Conservation (phyloP, 768 basidiomycete species). For the Cyclocybe cylindracea region DNA sequence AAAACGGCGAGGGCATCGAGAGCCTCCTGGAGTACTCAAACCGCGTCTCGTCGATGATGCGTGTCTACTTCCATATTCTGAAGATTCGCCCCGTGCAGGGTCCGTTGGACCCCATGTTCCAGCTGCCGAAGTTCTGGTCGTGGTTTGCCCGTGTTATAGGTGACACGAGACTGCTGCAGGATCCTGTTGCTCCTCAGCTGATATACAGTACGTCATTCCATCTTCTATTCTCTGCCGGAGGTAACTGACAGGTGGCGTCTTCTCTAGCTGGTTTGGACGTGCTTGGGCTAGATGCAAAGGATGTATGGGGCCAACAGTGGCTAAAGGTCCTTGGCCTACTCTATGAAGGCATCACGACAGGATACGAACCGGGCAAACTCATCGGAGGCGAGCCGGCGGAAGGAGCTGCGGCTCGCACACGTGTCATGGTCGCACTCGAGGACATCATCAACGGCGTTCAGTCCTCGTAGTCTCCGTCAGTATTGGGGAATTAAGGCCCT, state of each 20-base stretch:
- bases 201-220: slow-evolving; percentile 57
- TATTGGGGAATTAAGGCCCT: not conserved
- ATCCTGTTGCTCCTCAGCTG: slow-evolving; percentile 64
- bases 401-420: slow-evolving; percentile 62
- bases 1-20: slow-evolving; percentile 48
- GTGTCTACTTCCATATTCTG: slow-evolving; percentile 83
- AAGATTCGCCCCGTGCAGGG: slow-evolving; percentile 36
- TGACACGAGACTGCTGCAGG: slow-evolving; percentile 50
- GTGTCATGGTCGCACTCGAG: slow-evolving; percentile 69
- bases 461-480: not conserved
- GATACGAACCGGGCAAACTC: slow-evolving; percentile 44
- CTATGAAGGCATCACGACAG: slow-evolving; percentile 62
- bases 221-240: slow-evolving; percentile 3
- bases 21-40: slow-evolving; percentile 57
- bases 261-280: slow-evolving; percentile 69
- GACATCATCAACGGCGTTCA: slow-evolving; percentile 42
- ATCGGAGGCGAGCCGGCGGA: slow-evolving; percentile 65
- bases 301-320: slow-evolving; percentile 80
- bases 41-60: slow-evolving; percentile 77
- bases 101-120: slow-evolving; percentile 56
- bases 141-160: slow-evolving; percentile 69
- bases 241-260: slow-evolving; percentile 3
- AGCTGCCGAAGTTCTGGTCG: slow-evolving; percentile 66
- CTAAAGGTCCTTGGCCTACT: slow-evolving; percentile 68
- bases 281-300: slow-evolving; percentile 57